These are phyloP conservation scores for Candida fluviatilis DNA, from an alignment of 805 yeast genomes.

Conservation along the genomic window DNA sequence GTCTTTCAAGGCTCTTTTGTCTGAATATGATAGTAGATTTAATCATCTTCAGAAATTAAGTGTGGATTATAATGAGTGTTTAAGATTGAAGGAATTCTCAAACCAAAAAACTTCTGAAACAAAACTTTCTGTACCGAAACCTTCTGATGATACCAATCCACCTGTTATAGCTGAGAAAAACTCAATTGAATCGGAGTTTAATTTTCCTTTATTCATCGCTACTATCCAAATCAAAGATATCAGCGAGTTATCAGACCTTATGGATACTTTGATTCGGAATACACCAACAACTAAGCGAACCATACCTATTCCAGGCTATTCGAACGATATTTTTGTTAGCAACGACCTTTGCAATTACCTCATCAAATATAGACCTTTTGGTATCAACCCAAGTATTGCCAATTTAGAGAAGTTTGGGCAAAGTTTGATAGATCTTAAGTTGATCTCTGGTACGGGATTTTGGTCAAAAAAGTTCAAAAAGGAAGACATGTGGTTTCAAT, in stretches of 20 bases:
- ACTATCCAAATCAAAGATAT: conserved; percentile 15
- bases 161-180: no score
- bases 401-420: conserved; percentile 41
- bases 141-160: background rate
- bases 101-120: no score
- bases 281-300: conserved; percentile 27
- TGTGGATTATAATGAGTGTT: conserved; percentile 25
- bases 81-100: conserved; percentile 29
- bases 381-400: conserved; percentile 31
- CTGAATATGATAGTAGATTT: conserved; percentile 22
- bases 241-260: conserved; percentile 18
- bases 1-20: conserved; percentile 18
- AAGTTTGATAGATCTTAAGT: conserved; percentile 28
- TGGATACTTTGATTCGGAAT: conserved; percentile 17
- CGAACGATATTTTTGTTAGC: conserved; percentile 36
- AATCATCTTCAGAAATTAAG: conserved; percentile 25
- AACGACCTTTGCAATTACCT: conserved; percentile 31
- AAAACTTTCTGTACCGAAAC: background rate
- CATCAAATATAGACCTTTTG: conserved; percentile 21
- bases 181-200: conserved; percentile 13
- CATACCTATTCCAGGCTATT: conserved; percentile 38
- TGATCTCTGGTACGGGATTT: conserved; percentile 28
- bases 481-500: conserved; percentile 43
- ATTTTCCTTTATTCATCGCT: conserved; percentile 32
- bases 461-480: conserved; percentile 34